Conservation (phyloP, 495 filamentous ascomycete species). For the Durotheca rogersii region DNA sequence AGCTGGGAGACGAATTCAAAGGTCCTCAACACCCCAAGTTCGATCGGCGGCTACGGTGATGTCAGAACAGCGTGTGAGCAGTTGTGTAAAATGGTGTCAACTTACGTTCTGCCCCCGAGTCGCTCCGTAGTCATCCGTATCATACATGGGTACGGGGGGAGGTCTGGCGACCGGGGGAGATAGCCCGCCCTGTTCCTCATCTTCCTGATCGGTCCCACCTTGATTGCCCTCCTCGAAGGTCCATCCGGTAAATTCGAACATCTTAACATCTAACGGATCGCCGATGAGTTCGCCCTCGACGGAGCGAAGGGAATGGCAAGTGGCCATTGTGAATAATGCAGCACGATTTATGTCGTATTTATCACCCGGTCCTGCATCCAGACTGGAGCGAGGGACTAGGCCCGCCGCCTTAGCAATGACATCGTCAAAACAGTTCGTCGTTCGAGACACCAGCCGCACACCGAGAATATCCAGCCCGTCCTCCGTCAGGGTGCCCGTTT, state of each 20-base stretch:
- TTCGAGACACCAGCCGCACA: conserved; percentile 67
- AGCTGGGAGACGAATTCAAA: conserved; percentile 99
- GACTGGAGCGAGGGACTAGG: conserved; percentile 55
- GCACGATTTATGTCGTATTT: conserved; percentile 66
- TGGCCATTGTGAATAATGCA: conserved; percentile 91
- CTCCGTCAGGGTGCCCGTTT: conserved; percentile 96
- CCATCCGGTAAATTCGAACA: conserved; percentile 98
- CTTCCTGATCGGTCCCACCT: conserved; percentile 53
- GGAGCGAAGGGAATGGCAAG: conserved; percentile 86
- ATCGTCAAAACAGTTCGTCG: conserved; percentile 56
- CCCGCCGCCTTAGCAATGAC: conserved; percentile 48
- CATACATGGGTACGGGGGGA: conserved; percentile 60
- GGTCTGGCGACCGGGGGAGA: conserved; percentile 84
- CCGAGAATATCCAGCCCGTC: conserved; percentile 96
- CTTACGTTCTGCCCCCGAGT: conserved; percentile 42
- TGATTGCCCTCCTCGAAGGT: conserved; percentile 82
- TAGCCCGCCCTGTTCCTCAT: conserved; percentile 65
- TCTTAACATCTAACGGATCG: conserved; percentile 94
- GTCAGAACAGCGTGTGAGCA: conserved; percentile 10
- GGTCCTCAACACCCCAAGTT: conserved; percentile 80
- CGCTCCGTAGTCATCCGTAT: conserved; percentile 45
- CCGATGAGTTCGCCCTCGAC: conserved; percentile 88
- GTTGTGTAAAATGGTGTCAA: conserved; percentile 7
- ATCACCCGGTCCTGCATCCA: conserved; percentile 56
- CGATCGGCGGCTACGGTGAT: conserved; percentile 50